A percentile compares a stretch with the other conserved stretches of the same genome.
phyloP scores from a whole-genome alignment of 805 yeast genomes.

The Henningerozyma blattae region DNA sequence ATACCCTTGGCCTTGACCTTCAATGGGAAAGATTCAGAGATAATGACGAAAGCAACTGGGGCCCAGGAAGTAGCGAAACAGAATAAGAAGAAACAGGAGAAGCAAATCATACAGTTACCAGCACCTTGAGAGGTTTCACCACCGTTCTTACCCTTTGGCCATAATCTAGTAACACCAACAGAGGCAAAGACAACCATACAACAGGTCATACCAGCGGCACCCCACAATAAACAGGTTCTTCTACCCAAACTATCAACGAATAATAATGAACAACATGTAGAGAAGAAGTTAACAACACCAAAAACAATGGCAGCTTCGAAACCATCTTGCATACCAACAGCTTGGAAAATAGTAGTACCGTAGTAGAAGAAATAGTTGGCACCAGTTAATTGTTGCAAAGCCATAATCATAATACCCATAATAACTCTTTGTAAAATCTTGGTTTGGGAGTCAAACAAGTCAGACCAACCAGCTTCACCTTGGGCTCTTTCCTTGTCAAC shows the following conservation, averaged over 20 bases:
- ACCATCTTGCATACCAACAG: constrained; percentile 48
- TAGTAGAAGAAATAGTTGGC: constrained; percentile 58
- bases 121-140: constrained; percentile 37
- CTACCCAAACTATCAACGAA: constrained; percentile 46
- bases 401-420: constrained; percentile 46
- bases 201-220: constrained; percentile 36
- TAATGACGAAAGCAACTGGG: constrained; percentile 47
- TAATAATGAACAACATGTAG: constrained; percentile 42
- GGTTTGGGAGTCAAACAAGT: constrained; percentile 56
- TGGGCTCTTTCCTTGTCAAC: constrained; percentile 46
- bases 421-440: constrained; percentile 35
- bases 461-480: constrained; percentile 55
- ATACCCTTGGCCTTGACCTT: constrained; percentile 49
- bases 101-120: constrained; percentile 57
- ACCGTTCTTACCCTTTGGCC: constrained; percentile 35
- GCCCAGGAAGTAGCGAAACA: constrained; percentile 65
- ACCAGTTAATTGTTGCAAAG: constrained; percentile 60
- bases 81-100: constrained; percentile 54
- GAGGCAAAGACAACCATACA: constrained; percentile 41
- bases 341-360: constrained; percentile 48
- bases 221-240: constrained; percentile 34
- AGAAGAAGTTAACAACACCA: constrained; percentile 48
- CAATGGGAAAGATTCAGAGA: constrained; percentile 55
- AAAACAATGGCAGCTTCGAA: constrained; percentile 47
- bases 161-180: constrained; percentile 39